These are phyloP conservation scores for Beauveria australis DNA, from an alignment of 2,329 filamentous ascomycete species.

Conservation along the genomic window DNA sequence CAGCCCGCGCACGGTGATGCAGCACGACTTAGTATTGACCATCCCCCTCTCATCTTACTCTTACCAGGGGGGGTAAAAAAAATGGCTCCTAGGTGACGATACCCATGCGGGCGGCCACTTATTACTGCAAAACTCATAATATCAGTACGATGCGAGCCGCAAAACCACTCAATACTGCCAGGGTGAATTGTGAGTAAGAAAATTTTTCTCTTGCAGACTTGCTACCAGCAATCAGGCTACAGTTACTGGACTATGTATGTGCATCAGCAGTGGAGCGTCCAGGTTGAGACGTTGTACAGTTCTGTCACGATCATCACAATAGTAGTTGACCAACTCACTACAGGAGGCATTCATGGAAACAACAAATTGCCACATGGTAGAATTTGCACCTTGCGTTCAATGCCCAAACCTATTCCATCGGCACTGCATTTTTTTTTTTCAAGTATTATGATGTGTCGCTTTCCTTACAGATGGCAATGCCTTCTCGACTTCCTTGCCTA, in stretches of 20 bases:
- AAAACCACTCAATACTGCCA: not conserved
- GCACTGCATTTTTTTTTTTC: not conserved
- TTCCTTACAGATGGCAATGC: not conserved
- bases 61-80: not conserved
- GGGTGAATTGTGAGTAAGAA: not conserved
- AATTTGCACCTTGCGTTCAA: not conserved
- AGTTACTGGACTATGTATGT: not conserved
- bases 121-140: not conserved
- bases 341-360: too few relatives aligned
- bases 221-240: not conserved
- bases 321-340: too few relatives aligned
- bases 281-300: not conserved
- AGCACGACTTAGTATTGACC: not conserved
- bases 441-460: not conserved
- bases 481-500: too few relatives aligned
- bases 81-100: not conserved
- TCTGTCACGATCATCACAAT: not conserved
- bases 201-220: not conserved
- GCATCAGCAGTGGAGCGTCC: not conserved
- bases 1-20: conserved; percentile 3
- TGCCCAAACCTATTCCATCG: not conserved
- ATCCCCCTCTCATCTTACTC: conserved; percentile 5
- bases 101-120: not conserved
- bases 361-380: too few relatives aligned
- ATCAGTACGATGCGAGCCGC: not conserved